These are phyloP conservation scores for Lasiodiplodia citricola DNA, from an alignment of 2,329 filamentous ascomycete species.

Conservation along the genomic window DNA sequence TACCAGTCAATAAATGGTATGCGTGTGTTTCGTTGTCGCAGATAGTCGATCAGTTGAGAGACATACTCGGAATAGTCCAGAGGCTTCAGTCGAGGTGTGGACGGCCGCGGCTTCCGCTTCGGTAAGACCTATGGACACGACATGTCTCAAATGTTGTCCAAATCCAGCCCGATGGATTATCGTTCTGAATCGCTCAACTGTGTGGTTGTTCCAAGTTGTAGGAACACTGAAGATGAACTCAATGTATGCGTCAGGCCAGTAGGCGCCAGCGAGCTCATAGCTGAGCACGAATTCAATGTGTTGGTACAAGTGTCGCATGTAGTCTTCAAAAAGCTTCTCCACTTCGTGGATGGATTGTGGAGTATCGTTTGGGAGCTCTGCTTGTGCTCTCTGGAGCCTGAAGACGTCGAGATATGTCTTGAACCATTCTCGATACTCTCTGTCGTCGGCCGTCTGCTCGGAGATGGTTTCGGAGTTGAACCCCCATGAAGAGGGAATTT, in stretches of 20 bases:
- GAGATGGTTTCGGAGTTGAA: conserved; percentile 53
- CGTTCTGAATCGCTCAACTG: conserved; percentile 58
- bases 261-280: conserved; percentile 45
- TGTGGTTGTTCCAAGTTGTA: conserved; percentile 60
- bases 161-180: conserved; percentile 58
- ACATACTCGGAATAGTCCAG: conserved; percentile 38
- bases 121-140: conserved; percentile 53
- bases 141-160: conserved; percentile 47
- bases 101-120: conserved; percentile 62
- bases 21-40: not conserved
- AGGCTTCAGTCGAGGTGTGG: conserved; percentile 48
- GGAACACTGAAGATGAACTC: conserved; percentile 64
- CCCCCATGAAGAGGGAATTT: conserved; percentile 57
- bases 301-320: conserved; percentile 55
- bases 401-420: conserved; percentile 60
- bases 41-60: not conserved
- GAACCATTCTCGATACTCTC: conserved; percentile 58
- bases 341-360: conserved; percentile 52
- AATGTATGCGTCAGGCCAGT: conserved; percentile 54
- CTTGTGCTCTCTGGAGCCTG: conserved; percentile 51
- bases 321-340: conserved; percentile 56
- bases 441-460: conserved; percentile 49
- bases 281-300: conserved; percentile 51
- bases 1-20: not conserved
- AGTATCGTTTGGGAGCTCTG: conserved; percentile 51